Conservation (phyloP, 2,329 filamentous ascomycete genomes). For the Trichoderma afroharzianum region DNA sequence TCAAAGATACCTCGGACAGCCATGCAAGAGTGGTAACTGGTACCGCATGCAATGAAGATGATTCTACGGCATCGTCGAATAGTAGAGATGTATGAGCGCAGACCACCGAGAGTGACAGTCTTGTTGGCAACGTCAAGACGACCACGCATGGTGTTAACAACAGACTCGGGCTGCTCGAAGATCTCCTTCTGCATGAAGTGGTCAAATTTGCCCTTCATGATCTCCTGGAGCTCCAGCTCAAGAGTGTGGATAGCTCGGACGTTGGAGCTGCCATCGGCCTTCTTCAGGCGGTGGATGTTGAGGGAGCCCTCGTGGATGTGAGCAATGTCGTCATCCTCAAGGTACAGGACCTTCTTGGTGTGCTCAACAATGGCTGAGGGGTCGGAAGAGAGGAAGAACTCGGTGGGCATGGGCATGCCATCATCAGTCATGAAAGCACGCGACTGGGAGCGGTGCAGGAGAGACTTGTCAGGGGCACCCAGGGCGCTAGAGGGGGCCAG, state of each 20-base stretch:
- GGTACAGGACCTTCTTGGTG: constrained; percentile 99
- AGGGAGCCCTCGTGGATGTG: constrained; percentile 98
- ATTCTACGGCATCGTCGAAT: constrained; percentile 95
- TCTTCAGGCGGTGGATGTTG: constrained; percentile 97
- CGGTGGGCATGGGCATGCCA: constrained; percentile 93
- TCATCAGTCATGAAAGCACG: constrained; percentile 98
- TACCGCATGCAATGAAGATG: constrained; percentile 99
- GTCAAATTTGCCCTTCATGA: constrained; percentile 99
- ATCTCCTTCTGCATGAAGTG: constrained; percentile 99
- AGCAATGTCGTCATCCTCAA: constrained; percentile 98
- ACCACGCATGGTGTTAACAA: constrained; percentile 99
- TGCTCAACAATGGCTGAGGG: constrained; percentile 98
- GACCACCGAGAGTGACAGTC: constrained; percentile 89
- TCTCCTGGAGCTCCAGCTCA: constrained; percentile 98
- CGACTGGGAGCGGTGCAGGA: constrained; percentile 96
- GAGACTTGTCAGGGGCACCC: constrained; percentile 92
- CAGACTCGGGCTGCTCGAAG: constrained; percentile 98
- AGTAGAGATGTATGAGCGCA: constrained; percentile 93
- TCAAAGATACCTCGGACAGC: constrained; percentile 97
- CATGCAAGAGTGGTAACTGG: constrained; percentile 99
- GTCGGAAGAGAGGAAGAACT: constrained; percentile 99
- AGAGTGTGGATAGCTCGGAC: constrained; percentile 97
- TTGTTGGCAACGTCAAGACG: constrained; percentile 92
- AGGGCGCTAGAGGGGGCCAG: constrained; percentile 61
- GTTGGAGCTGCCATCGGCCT: constrained; percentile 94